Conservation (phyloP, 192 early-diverging fungal species). For the Coemansia sp. region DNA sequence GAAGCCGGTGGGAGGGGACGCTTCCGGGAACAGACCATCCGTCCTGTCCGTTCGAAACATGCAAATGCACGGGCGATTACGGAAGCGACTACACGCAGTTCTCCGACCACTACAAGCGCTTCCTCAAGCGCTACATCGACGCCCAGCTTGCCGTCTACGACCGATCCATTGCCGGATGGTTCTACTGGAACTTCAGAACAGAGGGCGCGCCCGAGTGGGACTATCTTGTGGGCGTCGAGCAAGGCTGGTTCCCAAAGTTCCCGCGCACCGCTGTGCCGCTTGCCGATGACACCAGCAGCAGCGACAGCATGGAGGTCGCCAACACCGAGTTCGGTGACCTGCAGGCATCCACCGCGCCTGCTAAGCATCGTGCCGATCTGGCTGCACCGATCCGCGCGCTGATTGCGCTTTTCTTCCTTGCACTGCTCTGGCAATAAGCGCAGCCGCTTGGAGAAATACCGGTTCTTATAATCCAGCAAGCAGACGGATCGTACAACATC, state of each 20-base stretch:
- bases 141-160: conserved; percentile 67
- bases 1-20: conserved; percentile 67
- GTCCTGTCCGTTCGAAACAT: conserved; percentile 46
- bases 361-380: background rate
- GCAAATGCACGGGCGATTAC: conserved; percentile 60
- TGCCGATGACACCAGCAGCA: background rate
- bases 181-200: conserved; percentile 74
- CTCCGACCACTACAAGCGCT: conserved; percentile 57
- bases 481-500: too few species aligned
- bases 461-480: too few species aligned
- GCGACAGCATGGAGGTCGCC: background rate
- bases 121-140: conserved; percentile 59
- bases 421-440: background rate
- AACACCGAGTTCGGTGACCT: background rate
- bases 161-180: conserved; percentile 60
- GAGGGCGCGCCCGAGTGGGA: conserved; percentile 74
- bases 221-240: conserved; percentile 64
- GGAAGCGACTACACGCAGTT: conserved; percentile 53
- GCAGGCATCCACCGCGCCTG: background rate
- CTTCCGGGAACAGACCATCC: conserved; percentile 36
- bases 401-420: background rate
- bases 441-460: too few species aligned
- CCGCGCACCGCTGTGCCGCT: conserved; percentile 33
- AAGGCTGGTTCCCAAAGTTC: conserved; percentile 66
- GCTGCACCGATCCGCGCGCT: background rate